These are phyloP conservation scores for Besnoitia besnoiti DNA, from an alignment of 169 alveolate species.

Conservation along the genomic window DNA sequence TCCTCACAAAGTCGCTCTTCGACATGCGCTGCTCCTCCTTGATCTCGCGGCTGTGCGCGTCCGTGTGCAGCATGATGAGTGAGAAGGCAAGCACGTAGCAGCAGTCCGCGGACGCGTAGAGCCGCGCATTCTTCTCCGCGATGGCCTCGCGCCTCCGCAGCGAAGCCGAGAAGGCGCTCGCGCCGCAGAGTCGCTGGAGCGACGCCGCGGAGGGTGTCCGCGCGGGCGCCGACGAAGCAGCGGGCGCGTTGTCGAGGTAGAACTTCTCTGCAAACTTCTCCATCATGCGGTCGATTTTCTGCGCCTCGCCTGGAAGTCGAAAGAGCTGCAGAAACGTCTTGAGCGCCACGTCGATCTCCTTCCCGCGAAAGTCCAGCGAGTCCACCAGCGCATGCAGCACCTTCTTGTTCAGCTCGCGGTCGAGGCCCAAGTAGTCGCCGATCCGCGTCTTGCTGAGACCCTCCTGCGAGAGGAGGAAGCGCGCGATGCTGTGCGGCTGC, in stretches of 20 bases:
- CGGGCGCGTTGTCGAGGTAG: slow-evolving; percentile 73
- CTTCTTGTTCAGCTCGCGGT: slow-evolving; percentile 43
- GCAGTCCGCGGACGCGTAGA: slow-evolving; percentile 85
- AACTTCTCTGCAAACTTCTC: slow-evolving; percentile 90
- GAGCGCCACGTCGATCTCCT: slow-evolving; percentile 83
- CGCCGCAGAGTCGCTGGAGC: not conserved
- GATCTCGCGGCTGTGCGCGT: slow-evolving; percentile 87
- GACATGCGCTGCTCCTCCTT: slow-evolving; percentile 73
- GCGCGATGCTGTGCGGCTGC: slow-evolving; percentile 51
- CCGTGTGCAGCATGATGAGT: slow-evolving; percentile 91
- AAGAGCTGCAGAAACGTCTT: slow-evolving; percentile 85
- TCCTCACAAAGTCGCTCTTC: slow-evolving; percentile 71
- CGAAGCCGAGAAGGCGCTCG: not conserved
- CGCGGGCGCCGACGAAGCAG: not conserved
- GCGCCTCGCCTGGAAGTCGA: slow-evolving; percentile 94
- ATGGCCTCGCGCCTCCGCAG: not conserved
- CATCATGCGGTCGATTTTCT: slow-evolving; percentile 91
- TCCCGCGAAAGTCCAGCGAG: slow-evolving; percentile 74
- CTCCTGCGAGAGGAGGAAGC: slow-evolving; percentile 33
- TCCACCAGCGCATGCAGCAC: slow-evolving; percentile 54
- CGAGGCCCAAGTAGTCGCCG: slow-evolving; percentile 68
- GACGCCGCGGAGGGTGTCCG: not conserved
- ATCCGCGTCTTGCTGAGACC: slow-evolving; percentile 61
- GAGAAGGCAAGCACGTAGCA: slow-evolving; percentile 89
- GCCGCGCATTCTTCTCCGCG: not conserved